These are phyloP conservation scores for Aspergillus hortae DNA, from an alignment of 2,329 filamentous ascomycete genomes.

Conservation along the genomic window DNA sequence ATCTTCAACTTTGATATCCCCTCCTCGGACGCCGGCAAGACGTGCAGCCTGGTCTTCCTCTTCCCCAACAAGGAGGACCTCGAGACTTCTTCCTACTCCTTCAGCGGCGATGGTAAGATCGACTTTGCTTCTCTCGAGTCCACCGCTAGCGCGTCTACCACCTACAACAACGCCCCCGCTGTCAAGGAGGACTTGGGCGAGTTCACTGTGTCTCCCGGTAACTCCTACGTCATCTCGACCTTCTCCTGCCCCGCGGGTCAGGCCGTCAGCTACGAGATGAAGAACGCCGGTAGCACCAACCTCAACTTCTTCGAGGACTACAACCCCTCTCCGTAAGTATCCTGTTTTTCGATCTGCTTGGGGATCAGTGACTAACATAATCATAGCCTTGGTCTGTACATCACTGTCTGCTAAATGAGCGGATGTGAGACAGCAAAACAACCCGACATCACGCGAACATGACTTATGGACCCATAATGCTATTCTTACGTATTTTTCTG, in stretches of 20 bases:
- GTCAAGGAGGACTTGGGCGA: constrained; percentile 44
- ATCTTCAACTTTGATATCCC: constrained; percentile 71
- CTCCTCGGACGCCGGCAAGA: constrained; percentile 50
- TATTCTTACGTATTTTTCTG: constrained; percentile 3
- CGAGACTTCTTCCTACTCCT: constrained; percentile 57
- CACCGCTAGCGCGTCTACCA: constrained; percentile 49
- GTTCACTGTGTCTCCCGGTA: constrained; percentile 50
- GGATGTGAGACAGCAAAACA: not conserved
- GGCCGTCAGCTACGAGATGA: constrained; percentile 52
- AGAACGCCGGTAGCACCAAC: constrained; percentile 47
- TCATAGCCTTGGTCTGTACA: constrained; percentile 38
- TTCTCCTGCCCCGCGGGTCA: constrained; percentile 55
- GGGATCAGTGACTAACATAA: constrained; percentile 6
- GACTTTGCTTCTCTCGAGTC: constrained; percentile 50
- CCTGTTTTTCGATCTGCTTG: not conserved
- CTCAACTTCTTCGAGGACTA: constrained; percentile 64
- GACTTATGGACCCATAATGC: constrained; percentile 12
- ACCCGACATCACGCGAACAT: constrained; percentile 11
- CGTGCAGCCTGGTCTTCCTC: constrained; percentile 64
- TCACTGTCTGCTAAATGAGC: constrained; percentile 37
- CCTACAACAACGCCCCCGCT: constrained; percentile 51
- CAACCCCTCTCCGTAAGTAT: constrained; percentile 49
- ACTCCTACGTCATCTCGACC: constrained; percentile 51
- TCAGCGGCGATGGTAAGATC: constrained; percentile 53
- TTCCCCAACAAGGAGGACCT: constrained; percentile 57